Conservation (phyloP, 257 asterid genomes). For the Nicotiana paniculata region DNA sequence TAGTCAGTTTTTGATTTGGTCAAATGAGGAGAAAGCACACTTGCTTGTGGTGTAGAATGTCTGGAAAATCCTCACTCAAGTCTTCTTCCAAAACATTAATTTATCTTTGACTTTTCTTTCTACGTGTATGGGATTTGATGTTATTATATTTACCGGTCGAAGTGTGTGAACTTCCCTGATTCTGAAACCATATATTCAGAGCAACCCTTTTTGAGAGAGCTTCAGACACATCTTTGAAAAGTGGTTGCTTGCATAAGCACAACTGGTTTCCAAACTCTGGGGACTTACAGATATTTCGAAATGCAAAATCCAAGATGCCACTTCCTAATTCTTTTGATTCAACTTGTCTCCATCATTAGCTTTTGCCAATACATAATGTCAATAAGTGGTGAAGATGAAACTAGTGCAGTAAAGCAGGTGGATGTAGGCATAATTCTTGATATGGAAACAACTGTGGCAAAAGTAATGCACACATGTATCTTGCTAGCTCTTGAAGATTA, state of each 20-base stretch:
- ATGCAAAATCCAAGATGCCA: constrained; percentile 15
- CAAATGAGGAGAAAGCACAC: neutral
- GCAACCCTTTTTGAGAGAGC: neutral
- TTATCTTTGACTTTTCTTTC: neutral
- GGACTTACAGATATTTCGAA: neutral
- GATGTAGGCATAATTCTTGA: constrained; percentile 45
- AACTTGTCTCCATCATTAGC: constrained; percentile 4
- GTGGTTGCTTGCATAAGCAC: neutral
- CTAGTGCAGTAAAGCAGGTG: constrained; percentile 11
- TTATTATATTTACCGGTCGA: neutral
- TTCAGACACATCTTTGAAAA: neutral
- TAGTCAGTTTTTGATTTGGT: neutral
- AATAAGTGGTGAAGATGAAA: neutral
- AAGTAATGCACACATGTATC: constrained; percentile 23
- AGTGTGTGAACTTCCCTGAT: neutral
- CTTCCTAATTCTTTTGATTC: neutral
- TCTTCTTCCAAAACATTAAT: neutral
- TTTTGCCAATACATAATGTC: neutral
- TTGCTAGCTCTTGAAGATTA: constrained; percentile 39
- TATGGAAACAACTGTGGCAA: constrained; percentile 16
- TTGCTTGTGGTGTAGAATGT: neutral
- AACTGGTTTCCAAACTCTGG: neutral
- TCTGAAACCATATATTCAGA: neutral
- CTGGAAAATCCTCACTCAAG: neutral
- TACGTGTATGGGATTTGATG: neutral